phyloP scores from a whole-genome alignment of 768 basidiomycete genomes.

The Neoboletus subvelutipes region DNA sequence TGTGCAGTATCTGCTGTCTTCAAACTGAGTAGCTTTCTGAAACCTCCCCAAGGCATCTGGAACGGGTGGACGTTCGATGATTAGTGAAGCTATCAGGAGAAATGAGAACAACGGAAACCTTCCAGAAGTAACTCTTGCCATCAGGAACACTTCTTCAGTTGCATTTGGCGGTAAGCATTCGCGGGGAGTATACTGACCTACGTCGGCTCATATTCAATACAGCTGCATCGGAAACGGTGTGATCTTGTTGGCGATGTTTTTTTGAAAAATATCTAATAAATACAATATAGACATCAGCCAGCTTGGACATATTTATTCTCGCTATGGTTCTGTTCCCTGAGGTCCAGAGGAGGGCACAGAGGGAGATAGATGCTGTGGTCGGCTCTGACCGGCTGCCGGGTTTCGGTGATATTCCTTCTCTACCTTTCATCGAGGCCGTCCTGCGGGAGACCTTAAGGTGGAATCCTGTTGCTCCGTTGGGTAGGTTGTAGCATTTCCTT shows the following conservation, averaged over 20 bases:
- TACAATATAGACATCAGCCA: constrained; percentile 20
- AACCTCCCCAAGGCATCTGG: constrained; percentile 14
- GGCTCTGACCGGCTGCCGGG: constrained; percentile 21
- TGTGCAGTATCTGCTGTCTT: constrained; percentile 1
- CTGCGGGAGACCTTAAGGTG: constrained; percentile 24
- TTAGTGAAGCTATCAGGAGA: constrained; percentile 18
- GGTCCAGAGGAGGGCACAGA: constrained; percentile 23
- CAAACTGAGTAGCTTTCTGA: not conserved
- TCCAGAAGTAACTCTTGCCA: constrained; percentile 21
- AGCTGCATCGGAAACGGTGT: constrained; percentile 31
- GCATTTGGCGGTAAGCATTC: constrained; percentile 23
- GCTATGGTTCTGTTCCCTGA: constrained; percentile 30
- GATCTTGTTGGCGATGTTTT: not conserved
- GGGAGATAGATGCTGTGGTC: constrained; percentile 25
- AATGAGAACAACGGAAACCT: constrained; percentile 19
- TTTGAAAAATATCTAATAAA: not conserved
- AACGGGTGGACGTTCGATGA: constrained; percentile 18
- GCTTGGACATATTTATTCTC: constrained; percentile 27
- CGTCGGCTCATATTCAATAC: constrained; percentile 1
- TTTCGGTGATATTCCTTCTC: constrained; percentile 22
- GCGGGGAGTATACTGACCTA: not conserved
- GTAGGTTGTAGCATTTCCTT: constrained; percentile 9
- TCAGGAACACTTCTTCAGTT: constrained; percentile 22
- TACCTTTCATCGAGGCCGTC: constrained; percentile 28
- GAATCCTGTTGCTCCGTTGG: constrained; percentile 22